phyloP scores from a whole-genome alignment of 2,329 filamentous ascomycete genomes.

The Alternaria angustiovoidea region DNA sequence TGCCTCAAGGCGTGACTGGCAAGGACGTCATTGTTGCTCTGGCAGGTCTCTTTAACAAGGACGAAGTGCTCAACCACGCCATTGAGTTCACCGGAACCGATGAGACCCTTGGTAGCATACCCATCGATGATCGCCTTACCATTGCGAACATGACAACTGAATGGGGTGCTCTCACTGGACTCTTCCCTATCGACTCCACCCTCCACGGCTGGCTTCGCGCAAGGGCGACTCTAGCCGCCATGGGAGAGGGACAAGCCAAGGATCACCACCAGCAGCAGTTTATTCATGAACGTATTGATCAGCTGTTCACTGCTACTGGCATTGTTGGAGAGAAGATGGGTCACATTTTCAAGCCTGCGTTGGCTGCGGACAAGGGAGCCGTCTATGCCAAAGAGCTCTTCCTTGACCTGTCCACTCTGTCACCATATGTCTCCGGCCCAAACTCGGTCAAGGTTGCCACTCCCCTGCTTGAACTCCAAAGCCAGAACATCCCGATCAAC shows the following conservation, averaged over 20 bases:
- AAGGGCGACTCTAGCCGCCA: conserved; percentile 76
- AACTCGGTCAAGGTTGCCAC: conserved; percentile 91
- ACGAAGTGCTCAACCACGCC: conserved; percentile 89
- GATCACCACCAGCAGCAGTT: conserved; percentile 67
- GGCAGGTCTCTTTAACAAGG: conserved; percentile 83
- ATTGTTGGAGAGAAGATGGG: conserved; percentile 47
- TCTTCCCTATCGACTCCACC: conserved; percentile 81
- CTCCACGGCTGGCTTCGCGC: conserved; percentile 77
- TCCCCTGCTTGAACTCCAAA: conserved; percentile 75
- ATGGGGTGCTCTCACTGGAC: conserved; percentile 75
- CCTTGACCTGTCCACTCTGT: conserved; percentile 81
- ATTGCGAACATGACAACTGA: conserved; percentile 85
- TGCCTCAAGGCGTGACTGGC: conserved; percentile 83
- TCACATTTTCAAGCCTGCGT: conserved; percentile 61
- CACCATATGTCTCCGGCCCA: conserved; percentile 84
- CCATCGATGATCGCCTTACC: conserved; percentile 76
- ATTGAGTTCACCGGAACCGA: conserved; percentile 87
- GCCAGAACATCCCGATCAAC: conserved; percentile 78
- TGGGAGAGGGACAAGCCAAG: conserved; percentile 61
- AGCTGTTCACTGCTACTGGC: conserved; percentile 64
- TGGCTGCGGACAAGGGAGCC: conserved; percentile 77
- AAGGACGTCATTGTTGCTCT: conserved; percentile 95
- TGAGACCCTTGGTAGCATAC: conserved; percentile 75
- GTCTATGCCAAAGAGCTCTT: conserved; percentile 84
- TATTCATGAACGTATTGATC: conserved; percentile 75